Evolutionary conservation across 2,329 filamentous ascomycete genomes (phyloP), one percentile per base, ranked within the genome.

Genomic region (Pyrenophora teres): DNA sequence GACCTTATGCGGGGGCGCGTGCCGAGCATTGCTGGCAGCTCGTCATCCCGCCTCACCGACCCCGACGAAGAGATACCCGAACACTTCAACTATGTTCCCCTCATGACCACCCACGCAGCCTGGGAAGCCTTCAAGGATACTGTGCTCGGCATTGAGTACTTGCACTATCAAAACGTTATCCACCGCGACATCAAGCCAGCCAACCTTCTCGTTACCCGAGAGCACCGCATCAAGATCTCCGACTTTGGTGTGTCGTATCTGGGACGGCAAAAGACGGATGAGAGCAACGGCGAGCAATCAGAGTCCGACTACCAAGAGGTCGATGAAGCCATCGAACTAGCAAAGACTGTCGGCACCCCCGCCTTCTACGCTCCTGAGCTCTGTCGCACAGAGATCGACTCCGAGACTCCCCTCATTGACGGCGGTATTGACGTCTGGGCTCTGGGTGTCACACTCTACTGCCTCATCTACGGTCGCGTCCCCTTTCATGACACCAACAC

Each of bases 171-270:
- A 57, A 76, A 77, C n/a, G 77, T 80, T 58, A 76, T 80, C 12
- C 78, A 80, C 54, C 75, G 78, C 37, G 78, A 80, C 57, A 80
- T 80, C 69, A 80, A 80, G 59, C 79, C 79, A 15, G 92, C 93
- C 32, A 97, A 97, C 70, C 81, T 99, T 6, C 80, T 99, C 6
- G 92, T 93, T 79, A 95, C 91, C 43, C 86, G 80, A 63, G 88
- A 92, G 58, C 87, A 92, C 63, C 86, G 88, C 12, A 90, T 97
- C 68, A 99, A 99, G 79, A 99, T 99, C 54, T 97, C 94, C 4
- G 94, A 99, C 69, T 99, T 99, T 77, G 94, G 94, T 27, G 94
- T 99, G 1, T 99, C 94, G 1, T 99, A 97, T 73, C 90, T 99
- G 57, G 94, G 94, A 23, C 86, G 91, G 43, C 91, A 91, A 1